Percentiles rank a stretch among this genome's conserved stretches.
These are phyloP conservation scores for Coemansia sp. DNA, from an alignment of 192 early-diverging fungal genomes.

Conservation along the genomic window DNA sequence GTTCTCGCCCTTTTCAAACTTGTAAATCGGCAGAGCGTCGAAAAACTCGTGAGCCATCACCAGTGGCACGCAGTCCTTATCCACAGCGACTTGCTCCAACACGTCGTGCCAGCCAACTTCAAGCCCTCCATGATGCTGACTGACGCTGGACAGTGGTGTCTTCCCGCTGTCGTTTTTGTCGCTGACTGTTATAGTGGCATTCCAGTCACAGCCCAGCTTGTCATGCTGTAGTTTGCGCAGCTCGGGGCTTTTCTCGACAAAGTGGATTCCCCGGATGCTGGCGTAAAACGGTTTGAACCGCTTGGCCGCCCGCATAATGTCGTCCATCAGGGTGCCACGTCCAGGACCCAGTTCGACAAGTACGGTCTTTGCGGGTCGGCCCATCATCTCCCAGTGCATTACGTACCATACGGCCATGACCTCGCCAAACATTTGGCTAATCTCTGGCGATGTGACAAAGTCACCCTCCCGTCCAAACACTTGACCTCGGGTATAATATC, in stretches of 20 bases:
- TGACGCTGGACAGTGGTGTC: constrained; percentile 8
- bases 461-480: constrained; percentile 91
- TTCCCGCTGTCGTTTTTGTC: constrained; percentile 10
- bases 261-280: constrained; percentile 66
- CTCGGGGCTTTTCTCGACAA: constrained; percentile 84
- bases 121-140: constrained; percentile 17
- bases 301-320: constrained; percentile 78
- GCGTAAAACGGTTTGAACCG: constrained; percentile 70
- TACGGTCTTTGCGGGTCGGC: constrained; percentile 60
- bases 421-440: constrained; percentile 98
- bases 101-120: constrained; percentile 66
- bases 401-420: constrained; percentile 89
- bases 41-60: constrained; percentile 96
- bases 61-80: constrained; percentile 63
- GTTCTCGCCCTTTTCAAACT: constrained; percentile 65
- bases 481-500: constrained; percentile 92
- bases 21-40: constrained; percentile 91
- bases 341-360: constrained; percentile 90
- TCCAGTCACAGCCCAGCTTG: constrained; percentile 45
- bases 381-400: constrained; percentile 73
- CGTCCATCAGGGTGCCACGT: constrained; percentile 90
- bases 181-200: not conserved
- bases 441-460: constrained; percentile 96
- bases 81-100: constrained; percentile 56
- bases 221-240: constrained; percentile 68